These are phyloP conservation scores for Sambucus nigra DNA, from an alignment of 129 eudicot species.

Conservation along the genomic window DNA sequence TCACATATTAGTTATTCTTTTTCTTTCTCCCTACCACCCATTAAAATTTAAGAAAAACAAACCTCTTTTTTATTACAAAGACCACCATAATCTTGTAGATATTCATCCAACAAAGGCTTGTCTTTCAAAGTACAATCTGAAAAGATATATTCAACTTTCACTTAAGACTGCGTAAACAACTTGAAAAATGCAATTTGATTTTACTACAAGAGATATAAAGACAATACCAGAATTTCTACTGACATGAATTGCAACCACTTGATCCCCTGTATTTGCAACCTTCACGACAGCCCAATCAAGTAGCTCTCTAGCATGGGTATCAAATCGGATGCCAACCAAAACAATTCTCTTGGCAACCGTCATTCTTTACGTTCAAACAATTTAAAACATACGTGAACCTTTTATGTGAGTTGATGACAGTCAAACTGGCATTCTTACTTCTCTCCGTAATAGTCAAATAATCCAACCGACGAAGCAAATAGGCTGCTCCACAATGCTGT, in stretches of 20 bases:
- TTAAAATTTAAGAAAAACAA: background rate
- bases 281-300: slow-evolving; percentile 85
- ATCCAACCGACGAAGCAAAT: slow-evolving; percentile 25
- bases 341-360: slow-evolving; percentile 43
- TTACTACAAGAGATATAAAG: background rate
- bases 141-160: background rate
- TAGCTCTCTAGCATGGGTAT: slow-evolving; percentile 55
- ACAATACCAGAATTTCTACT: slow-evolving; percentile 58
- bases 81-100: slow-evolving; percentile 65
- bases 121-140: slow-evolving; percentile 41
- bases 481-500: slow-evolving; percentile 10
- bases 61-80: slow-evolving; percentile 79
- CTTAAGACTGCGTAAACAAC: too few species aligned
- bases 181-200: background rate
- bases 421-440: too few species aligned
- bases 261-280: slow-evolving; percentile 81
- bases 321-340: slow-evolving; percentile 74
- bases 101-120: slow-evolving; percentile 52
- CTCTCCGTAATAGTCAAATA: background rate
- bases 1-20: background rate
- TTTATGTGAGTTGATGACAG: too few species aligned
- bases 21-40: background rate
- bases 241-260: slow-evolving; percentile 69
- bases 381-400: too few species aligned
- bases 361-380: slow-evolving; percentile 17